Percentiles rank a stretch among this genome's conserved stretches.
phyloP scores from a whole-genome alignment of 345 rosid genomes.

The Eucalyptus cladocalyx region DNA sequence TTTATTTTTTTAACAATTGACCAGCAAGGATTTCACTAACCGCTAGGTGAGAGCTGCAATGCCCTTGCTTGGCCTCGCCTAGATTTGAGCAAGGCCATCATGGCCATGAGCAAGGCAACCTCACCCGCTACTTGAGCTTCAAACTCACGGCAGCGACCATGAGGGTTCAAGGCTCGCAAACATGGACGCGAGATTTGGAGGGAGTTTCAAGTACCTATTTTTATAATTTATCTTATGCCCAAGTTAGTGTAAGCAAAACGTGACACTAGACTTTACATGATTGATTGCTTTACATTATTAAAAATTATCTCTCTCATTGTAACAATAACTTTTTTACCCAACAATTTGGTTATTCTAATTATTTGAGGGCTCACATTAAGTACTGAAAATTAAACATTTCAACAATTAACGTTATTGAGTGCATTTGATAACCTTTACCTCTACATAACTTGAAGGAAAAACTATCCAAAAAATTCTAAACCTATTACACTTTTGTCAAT shows the following conservation, averaged over 20 bases:
- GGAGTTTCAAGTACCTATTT: not conserved
- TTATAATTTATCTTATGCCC: not conserved
- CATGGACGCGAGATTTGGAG: not conserved
- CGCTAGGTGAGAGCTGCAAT: not conserved
- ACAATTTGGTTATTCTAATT: not conserved
- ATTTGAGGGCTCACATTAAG: not conserved
- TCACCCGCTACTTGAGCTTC: not conserved
- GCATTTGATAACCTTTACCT: not conserved
- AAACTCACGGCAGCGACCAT: not conserved
- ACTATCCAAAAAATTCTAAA: not conserved
- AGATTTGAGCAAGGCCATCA: not conserved
- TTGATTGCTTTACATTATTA: not conserved
- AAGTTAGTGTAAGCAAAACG: not conserved
- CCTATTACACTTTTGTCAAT: accelerated
- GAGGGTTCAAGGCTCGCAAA: not conserved
- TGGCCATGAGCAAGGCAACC: not conserved
- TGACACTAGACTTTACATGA: not conserved
- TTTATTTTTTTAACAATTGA: not conserved
- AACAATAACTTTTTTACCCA: not conserved
- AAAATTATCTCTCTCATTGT: not conserved
- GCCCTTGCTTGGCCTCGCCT: accelerated
- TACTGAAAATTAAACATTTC: not conserved
- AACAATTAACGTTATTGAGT: not conserved
- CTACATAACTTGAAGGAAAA: not conserved
- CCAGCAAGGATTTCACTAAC: accelerated